Evolutionary conservation across 2,329 filamentous ascomycete genomes (phyloP), one percentile per base, ranked within the genome.

Genomic region (Colletotrichum brevisporum): DNA sequence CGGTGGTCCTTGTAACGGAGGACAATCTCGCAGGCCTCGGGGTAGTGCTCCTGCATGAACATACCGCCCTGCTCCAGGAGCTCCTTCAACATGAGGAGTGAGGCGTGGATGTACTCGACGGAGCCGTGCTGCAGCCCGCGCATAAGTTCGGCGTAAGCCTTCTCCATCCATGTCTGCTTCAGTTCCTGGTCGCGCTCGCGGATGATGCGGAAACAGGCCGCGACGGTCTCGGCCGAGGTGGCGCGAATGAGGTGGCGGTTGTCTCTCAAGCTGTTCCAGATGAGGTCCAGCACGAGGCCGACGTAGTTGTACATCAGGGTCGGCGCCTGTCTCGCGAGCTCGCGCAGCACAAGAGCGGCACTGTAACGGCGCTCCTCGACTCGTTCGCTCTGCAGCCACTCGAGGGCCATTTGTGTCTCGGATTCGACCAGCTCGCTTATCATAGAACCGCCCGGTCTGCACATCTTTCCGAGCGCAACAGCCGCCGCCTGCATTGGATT

Each of bases 11-110:
- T 97, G 79, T 97, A 93, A 71, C 93, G 92, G 73, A 95, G 91
- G 43, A 98, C 93, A 71, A 96, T 95, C 71, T 99, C 96, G 78
- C 95, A 98, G 12, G 94, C 92, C 74, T 97, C 94, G 67, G 92
- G 90, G 80, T 98, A 99, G 77, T 95, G 90, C 47, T 95, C 93
- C 76, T 97, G 94, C 96, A 99, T 98, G 80, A 97, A 99, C 95
- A 99, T 99, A 74, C 94, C 95, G 61, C 96, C 96, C 78, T 97
- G 95, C 71, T 96, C 90, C 18, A 99, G 89, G 55, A 99, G 88
- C 81, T 98, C 95, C 79, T 95, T 97, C 75, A 98, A 87, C 1
- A 97, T 94, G 21, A 99, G 86, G 48, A 99, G 86, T 2, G 95
- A 98, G n/a, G 94, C 96, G 78, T 99, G 97, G 50, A 97, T 92